Percentiles rank a stretch among this genome's conserved stretches.
phyloP scores from a whole-genome alignment of 768 basidiomycete genomes.

The Kwoniella dejecticola region DNA sequence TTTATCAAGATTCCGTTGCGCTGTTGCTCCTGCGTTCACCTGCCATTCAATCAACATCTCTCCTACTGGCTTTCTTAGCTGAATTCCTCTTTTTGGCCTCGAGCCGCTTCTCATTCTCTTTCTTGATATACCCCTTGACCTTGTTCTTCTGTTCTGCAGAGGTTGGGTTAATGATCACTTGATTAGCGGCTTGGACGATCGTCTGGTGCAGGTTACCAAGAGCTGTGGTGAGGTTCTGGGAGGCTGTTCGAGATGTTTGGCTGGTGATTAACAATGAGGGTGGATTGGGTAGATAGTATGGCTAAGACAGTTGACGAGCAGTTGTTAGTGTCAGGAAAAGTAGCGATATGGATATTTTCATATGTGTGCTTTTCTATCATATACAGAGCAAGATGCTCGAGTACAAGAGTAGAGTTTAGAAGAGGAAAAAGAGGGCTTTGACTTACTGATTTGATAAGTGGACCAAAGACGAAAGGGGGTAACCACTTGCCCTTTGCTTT shows the following conservation, averaged over 20 bases:
- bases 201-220: slow-evolving; percentile 35
- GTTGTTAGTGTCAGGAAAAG: background rate
- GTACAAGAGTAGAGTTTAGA: too few species aligned
- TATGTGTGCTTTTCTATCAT: too few species aligned
- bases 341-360: background rate
- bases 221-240: slow-evolving; percentile 36
- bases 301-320: slow-evolving; percentile 24
- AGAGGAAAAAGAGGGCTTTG: too few species aligned
- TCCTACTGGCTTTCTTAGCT: slow-evolving; percentile 15
- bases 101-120: slow-evolving; percentile 38
- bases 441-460: slow-evolving; percentile 43
- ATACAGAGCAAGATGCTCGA: too few species aligned
- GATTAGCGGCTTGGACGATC: slow-evolving; percentile 28
- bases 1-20: too few species aligned
- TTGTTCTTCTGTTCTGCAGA: slow-evolving; percentile 36
- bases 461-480: slow-evolving; percentile 40
- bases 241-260: slow-evolving; percentile 39
- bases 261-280: slow-evolving; percentile 44
- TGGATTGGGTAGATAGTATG: slow-evolving; percentile 42
- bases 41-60: slow-evolving; percentile 15
- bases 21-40: too few species aligned
- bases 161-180: slow-evolving; percentile 41
- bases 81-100: slow-evolving; percentile 30
- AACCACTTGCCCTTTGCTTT: slow-evolving; percentile 36
- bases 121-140: slow-evolving; percentile 27